Evolutionary conservation across 164 flowering plant species (phyloP).

Genomic region (Magnolia sinica): DNA sequence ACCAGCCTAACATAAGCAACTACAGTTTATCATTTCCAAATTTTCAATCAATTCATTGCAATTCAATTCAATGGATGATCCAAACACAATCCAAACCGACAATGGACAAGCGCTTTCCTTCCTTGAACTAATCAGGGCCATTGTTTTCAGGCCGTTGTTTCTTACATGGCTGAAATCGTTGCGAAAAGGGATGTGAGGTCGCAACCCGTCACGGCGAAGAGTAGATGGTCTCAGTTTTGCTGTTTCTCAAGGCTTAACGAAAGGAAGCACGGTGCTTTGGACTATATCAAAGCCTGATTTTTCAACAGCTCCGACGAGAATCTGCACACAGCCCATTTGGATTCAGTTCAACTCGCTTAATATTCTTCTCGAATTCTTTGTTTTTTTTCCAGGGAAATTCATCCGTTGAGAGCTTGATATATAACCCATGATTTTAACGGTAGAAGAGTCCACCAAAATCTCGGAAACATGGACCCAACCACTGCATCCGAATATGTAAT

Average conservation of each 20-base stretch:
- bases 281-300: conserved; percentile 38
- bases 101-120: not conserved
- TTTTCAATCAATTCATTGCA: not conserved
- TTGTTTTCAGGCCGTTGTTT: conserved; percentile 70
- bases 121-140: conserved; percentile 7
- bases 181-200: conserved; percentile 47
- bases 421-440: conserved; percentile 4
- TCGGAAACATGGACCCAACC: not conserved
- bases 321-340: not conserved
- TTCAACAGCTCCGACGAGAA: not conserved
- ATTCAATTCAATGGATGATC: not conserved
- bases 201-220: conserved; percentile 57
- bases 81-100: not conserved
- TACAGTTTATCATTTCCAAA: no score
- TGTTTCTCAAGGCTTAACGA: conserved; percentile 61
- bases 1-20: no score
- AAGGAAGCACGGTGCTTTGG: conserved; percentile 51
- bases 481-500: conserved; percentile 12
- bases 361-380: not conserved
- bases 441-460: not conserved
- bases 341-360: conserved; percentile 1
- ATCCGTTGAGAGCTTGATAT: conserved; percentile 1
- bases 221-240: conserved; percentile 59
- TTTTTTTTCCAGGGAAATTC: conserved; percentile 15
- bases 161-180: conserved; percentile 67